A percentile compares a stretch with the other conserved stretches of the same genome.
These are phyloP conservation scores for Starmerella vaccinii DNA, from an alignment of 805 yeast genomes.

Conservation along the genomic window DNA sequence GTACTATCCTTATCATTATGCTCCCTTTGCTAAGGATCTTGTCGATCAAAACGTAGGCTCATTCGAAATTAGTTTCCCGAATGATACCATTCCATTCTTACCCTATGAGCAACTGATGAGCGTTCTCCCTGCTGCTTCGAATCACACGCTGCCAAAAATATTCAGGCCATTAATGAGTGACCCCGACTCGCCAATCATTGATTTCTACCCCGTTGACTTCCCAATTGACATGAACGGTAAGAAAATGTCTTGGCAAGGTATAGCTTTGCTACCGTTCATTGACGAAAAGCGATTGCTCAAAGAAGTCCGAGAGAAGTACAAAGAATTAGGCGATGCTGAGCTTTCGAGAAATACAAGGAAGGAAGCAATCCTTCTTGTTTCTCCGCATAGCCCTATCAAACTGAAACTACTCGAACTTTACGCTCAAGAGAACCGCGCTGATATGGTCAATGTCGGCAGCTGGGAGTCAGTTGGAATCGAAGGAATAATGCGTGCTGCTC, in stretches of 20 bases:
- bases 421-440: conserved; percentile 27
- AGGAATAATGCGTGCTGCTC: conserved; percentile 28
- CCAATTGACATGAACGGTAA: conserved; percentile 90
- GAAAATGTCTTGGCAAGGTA: conserved; percentile 96
- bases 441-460: conserved; percentile 21
- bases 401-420: conserved; percentile 36
- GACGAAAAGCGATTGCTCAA: conserved; percentile 65
- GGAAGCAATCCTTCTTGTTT: conserved; percentile 57
- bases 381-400: conserved; percentile 49
- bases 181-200: conserved; percentile 74
- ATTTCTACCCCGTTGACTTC: conserved; percentile 83
- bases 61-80: conserved; percentile 47
- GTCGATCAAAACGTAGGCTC: conserved; percentile 35
- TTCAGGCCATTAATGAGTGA: conserved; percentile 85
- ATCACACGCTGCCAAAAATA: conserved; percentile 61
- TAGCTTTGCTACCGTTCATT: conserved; percentile 82
- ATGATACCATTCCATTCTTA: conserved; percentile 65
- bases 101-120: conserved; percentile 98
- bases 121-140: conserved; percentile 88
- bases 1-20: conserved; percentile 95
- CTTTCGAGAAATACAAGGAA: conserved; percentile 60
- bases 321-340: conserved; percentile 59
- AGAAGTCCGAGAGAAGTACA: conserved; percentile 59
- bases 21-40: conserved; percentile 93
- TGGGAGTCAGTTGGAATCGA: conserved; percentile 29